Conservation (phyloP, 2,329 filamentous ascomycete genomes). For the Aspergillus calidoustus region DNA sequence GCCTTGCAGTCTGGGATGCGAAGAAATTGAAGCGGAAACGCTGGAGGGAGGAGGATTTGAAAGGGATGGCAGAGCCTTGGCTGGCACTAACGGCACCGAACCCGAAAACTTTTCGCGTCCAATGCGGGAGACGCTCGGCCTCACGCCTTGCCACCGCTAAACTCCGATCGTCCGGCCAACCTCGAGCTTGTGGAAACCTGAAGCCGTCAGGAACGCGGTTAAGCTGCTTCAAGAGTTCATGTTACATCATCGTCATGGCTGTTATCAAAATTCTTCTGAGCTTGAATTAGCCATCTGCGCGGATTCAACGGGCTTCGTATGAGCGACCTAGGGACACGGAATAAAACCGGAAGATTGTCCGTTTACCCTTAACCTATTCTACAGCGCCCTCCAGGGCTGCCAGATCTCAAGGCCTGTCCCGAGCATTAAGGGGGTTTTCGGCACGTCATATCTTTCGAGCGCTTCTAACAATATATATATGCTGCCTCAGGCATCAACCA, state of each 20-base stretch:
- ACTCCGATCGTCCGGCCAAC: conserved; percentile 29
- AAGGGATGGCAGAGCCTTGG: conserved; percentile 30
- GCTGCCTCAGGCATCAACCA: conserved; percentile 7
- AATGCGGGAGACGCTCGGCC: conserved; percentile 27
- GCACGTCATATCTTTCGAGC: neutral
- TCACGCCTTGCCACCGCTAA: conserved; percentile 25
- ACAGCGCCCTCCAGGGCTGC: neutral
- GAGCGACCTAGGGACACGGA: neutral
- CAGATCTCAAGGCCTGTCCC: neutral
- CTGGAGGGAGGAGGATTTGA: conserved; percentile 28
- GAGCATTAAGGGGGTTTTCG: neutral
- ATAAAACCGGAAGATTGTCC: conserved; percentile 3
- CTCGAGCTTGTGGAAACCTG: neutral
- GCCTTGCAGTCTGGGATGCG: conserved; percentile 10
- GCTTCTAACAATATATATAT: neutral
- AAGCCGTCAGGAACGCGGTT: neutral
- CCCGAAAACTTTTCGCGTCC: conserved; percentile 42
- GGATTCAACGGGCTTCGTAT: neutral
- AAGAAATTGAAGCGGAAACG: conserved; percentile 23
- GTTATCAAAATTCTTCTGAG: neutral
- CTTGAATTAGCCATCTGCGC: neutral
- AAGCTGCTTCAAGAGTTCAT: neutral
- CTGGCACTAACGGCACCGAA: conserved; percentile 28
- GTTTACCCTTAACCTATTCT: neutral
- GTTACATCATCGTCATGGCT: conserved; percentile 10